Evolutionary conservation across 2,329 filamentous ascomycete genomes (phyloP).

Genomic region (Trichoderma atroviride): DNA sequence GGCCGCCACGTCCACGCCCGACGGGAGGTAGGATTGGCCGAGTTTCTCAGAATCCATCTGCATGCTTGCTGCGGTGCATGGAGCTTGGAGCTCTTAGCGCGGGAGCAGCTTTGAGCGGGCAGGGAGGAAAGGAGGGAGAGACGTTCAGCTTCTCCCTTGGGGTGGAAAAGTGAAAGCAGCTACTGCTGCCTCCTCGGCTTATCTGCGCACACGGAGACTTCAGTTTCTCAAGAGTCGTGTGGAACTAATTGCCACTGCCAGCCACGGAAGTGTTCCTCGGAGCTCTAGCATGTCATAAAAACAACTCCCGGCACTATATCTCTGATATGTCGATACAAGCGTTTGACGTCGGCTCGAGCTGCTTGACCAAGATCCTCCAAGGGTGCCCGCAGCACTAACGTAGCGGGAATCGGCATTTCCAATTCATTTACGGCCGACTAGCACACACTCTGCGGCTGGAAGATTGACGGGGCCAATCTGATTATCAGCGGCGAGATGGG

Average conservation of each 20-base stretch:
- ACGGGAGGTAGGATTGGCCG: constrained; percentile 21
- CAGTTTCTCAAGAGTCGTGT: background rate
- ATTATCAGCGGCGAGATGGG: constrained; percentile 1
- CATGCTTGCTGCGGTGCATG: constrained; percentile 17
- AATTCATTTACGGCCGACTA: constrained; percentile 16
- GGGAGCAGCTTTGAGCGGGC: background rate
- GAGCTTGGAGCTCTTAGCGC: constrained; percentile 11
- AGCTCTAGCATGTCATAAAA: background rate
- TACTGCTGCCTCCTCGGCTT: background rate
- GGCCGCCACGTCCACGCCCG: constrained; percentile 19
- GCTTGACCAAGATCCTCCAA: background rate
- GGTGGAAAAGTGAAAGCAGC: background rate
- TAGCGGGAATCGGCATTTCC: constrained; percentile 17
- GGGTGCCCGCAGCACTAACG: constrained; percentile 17
- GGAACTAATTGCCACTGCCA: background rate
- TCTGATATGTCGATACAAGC: background rate
- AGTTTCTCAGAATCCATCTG: constrained; percentile 13
- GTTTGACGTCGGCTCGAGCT: constrained; percentile 6
- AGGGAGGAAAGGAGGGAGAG: background rate
- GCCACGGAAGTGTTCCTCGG: background rate
- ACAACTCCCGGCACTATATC: background rate
- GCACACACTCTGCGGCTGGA: background rate
- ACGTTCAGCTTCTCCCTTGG: background rate
- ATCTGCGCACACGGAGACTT: background rate
- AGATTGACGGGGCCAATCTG: constrained; percentile 12